Evolutionary conservation across 1,284 basidiomycete genomes (phyloP), one percentile per base, ranked within the genome.

Genomic region (Singerocomus inundabilis): DNA sequence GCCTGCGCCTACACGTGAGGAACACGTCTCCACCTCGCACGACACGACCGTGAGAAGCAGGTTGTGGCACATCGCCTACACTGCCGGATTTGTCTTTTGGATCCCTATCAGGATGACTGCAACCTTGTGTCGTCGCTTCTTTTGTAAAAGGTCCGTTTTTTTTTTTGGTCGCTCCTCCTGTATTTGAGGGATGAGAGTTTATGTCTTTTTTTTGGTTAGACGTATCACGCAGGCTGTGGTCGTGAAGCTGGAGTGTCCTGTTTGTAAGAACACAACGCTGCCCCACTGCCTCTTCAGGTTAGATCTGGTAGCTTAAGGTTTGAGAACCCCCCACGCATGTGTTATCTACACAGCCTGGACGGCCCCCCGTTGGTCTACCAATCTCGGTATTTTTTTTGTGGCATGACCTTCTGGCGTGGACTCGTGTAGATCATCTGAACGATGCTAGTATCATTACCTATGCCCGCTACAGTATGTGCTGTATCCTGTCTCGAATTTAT

Each of bases 121-220:
- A 7, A 79, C 76, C 2, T 74, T 80, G 63, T 82, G 81, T 57
- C 81, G 80, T 1, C 80, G 83, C 49, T 56, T 82, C 15, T 82
- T 82, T 55, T 82, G 80, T 55, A 72, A 78, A 49, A 56, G 68
- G 80, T 81, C 52, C 3, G 44, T 36, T 3, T 18, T 16, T 7
- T 7, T 7, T 5, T 5, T 6, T n/a, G n/a, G 13, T 45, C 16
- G 10, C 16, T 18, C 6, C n/a, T n/a, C n/a, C n/a, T n/a, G 24
- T 42, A 6, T 24, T 5, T 5, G 9, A n/a, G n/a, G n/a, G 33
- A 25, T 5, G 7, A 21, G 7, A 4, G 4, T 29, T 45, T 9
- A 21, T 9, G 37, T n/a, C n/a, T n/a, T n/a, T n/a, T n/a, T n/a
- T n/a, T 43, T n/a, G 1, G 28, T n/a, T 11, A 45, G 44, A 46